Evolutionary conservation across 441 rosid genomes (phyloP).

Genomic region (Eruca vesicaria): DNA sequence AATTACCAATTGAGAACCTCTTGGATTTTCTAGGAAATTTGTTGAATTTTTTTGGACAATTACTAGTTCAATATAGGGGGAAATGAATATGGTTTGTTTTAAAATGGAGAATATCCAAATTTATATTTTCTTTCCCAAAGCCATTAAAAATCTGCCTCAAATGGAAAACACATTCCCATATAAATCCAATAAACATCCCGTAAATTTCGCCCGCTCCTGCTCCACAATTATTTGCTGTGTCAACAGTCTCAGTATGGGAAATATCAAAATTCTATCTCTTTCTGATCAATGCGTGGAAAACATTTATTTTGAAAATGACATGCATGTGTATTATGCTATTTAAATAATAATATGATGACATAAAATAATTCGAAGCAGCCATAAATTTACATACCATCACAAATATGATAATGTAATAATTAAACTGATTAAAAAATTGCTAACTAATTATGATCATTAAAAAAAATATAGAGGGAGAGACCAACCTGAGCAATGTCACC

Average conservation of each 20-base stretch:
- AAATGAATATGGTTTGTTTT: background rate
- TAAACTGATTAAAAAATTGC: background rate
- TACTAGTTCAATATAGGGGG: background rate
- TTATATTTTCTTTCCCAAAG: constrained; percentile 7
- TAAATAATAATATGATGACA: background rate
- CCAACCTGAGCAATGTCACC: constrained; percentile 79
- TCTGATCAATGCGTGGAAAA: background rate
- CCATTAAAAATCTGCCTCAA: background rate
- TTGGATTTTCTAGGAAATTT: background rate
- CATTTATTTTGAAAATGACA: constrained; percentile 15
- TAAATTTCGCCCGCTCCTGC: background rate
- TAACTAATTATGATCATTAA: background rate
- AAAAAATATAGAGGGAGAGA: background rate
- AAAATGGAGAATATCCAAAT: background rate
- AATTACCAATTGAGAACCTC: background rate
- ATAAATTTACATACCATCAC: background rate
- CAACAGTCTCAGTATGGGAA: background rate
- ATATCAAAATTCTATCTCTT: background rate
- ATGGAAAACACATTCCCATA: background rate
- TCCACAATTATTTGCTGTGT: background rate
- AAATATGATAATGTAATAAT: constrained; percentile 5
- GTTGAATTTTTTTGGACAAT: too few species aligned
- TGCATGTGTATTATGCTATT: background rate
- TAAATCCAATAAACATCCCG: background rate
- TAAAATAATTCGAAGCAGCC: background rate